Evolutionary conservation across 2,329 filamentous ascomycete genomes (phyloP), one percentile per base, ranked within the genome.

Genomic region (Colletotrichum phormii): DNA sequence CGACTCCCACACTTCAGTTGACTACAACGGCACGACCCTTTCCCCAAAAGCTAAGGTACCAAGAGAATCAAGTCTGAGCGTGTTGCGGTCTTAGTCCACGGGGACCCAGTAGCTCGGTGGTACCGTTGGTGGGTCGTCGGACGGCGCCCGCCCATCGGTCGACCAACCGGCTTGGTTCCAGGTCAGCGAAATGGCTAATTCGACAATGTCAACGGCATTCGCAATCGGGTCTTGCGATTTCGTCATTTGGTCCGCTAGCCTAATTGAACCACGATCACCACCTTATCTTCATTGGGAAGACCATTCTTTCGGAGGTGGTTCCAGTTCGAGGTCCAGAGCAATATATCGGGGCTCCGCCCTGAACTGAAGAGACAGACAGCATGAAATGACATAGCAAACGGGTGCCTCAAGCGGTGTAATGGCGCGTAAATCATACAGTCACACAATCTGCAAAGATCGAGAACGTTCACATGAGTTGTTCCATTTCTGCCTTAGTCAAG

Each of bases 201-300:
- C 6, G 22, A 61, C 59, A 13, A 42, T n/a, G 46, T n/a, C 8
- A 37, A 65, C 42, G 33, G 37, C 35, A 55, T 26, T 72, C 70
- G 70, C 66, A 69, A 72, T 70, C 55, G 46, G 42, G 15, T 46
- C 54, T 64, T 42, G 29, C 26, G 66, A 70, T 72, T 70, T 51
- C 66, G 70, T 59, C 70, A 72, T 72, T 33, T 29, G 18, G 1
- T 29, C 29, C 42, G 53, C 59, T 51, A 55, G 22, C 46, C 70
- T 59, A 55, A 60, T 33, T 12, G 7, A 54, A 64, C 46, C 24
- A 42, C 59, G 42, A 55, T 51, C 70, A 61, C 66, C 46, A 29
- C 57, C 35, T 33, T 29, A 49, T 63, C 9, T 18, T 13, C 4
- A 22, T 13, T 35, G 11, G 24, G 35, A 11, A 26, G 35, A 13